Evolutionary conservation across 768 basidiomycete species (phyloP).

Genomic region (Cyathus striatus): DNA sequence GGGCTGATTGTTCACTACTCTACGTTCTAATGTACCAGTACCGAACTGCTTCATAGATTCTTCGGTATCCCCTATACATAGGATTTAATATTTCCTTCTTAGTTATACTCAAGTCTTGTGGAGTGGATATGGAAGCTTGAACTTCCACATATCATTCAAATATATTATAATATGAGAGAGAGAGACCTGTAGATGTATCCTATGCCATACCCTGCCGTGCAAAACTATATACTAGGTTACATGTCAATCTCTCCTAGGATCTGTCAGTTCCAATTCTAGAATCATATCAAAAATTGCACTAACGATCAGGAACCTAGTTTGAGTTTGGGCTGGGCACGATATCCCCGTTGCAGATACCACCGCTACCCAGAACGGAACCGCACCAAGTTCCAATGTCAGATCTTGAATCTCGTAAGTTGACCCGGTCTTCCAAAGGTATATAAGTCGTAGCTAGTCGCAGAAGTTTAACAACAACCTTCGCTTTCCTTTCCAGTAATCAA

Average conservation of each 20-base stretch:
- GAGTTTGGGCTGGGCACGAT: not conserved
- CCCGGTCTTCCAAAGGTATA: conserved; percentile 11
- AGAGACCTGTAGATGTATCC: no score
- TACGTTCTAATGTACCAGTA: no score
- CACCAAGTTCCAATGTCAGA: not conserved
- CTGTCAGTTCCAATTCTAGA: conserved; percentile 13
- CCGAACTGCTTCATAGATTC: no score
- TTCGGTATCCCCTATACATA: no score
- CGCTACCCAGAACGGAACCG: conserved; percentile 2
- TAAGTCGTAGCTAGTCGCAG: conserved; percentile 1
- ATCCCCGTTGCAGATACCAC: conserved; percentile 5
- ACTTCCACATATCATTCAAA: no score
- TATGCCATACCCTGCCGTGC: not conserved
- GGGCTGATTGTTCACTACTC: no score
- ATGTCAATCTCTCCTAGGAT: not conserved
- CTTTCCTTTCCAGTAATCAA: no score
- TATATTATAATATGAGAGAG: no score
- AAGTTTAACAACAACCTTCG: not conserved
- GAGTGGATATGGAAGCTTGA: no score
- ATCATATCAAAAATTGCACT: conserved; percentile 6
- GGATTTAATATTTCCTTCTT: no score
- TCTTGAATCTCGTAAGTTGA: no score
- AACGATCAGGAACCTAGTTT: conserved; percentile 11
- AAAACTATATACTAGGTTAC: not conserved
- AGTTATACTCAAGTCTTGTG: no score